Base-by-base conservation (phyloP, 2,329 filamentous ascomycete genomes). In the Ophiostoma novo-ulmi region DNA sequence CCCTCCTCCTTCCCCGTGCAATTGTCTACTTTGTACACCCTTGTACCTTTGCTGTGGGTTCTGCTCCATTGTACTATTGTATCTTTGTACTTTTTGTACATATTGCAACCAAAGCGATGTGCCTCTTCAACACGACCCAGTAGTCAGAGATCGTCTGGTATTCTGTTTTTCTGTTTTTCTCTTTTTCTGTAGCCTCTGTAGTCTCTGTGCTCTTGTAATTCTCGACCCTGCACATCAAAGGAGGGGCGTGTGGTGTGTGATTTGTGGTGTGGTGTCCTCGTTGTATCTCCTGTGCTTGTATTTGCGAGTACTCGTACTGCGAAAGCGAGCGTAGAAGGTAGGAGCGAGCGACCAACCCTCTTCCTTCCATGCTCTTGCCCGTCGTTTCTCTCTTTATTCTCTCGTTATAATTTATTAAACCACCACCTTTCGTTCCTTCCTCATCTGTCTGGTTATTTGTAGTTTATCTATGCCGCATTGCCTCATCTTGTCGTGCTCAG, bases 131-230 rank as follows among this genome's bases (percentile, higher is more conserved):
- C 55, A 61, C 55, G 55, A 31, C 55, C 55, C 66, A 71, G 68
- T 36, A 69, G 65, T 48, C 55, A 72, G 69, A 70, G 73, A 73
- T 75, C 72, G 68, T 73, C 72, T 75, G 74, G 66, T 69, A 72
- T 67, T 48, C 39, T 39, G 14, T 64, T n/a, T 48, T 17, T 48
- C 41, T 38, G 36, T 38, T 48, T 14, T 48, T 48, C 41, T n/a
- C n/a, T n/a, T n/a, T n/a, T 31, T 48, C 44, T 20, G 44, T n/a
- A 20, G 41, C 4, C 4, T 48, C 14, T 48, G 44, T 44, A 44
- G 41, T 20, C 38, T 39, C 38, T n/a, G 44, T 48, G 44, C 44
- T 48, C 17, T 17, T 31, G 31, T 48, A 48, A 48, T 48, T 48
- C 44, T 39, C 39, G 64, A 68, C 68, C 70, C 48, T 67, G 64